These are phyloP conservation scores for Pelargonium cotyledonis DNA, from an alignment of 441 rosid genomes.

Conservation along the genomic window DNA sequence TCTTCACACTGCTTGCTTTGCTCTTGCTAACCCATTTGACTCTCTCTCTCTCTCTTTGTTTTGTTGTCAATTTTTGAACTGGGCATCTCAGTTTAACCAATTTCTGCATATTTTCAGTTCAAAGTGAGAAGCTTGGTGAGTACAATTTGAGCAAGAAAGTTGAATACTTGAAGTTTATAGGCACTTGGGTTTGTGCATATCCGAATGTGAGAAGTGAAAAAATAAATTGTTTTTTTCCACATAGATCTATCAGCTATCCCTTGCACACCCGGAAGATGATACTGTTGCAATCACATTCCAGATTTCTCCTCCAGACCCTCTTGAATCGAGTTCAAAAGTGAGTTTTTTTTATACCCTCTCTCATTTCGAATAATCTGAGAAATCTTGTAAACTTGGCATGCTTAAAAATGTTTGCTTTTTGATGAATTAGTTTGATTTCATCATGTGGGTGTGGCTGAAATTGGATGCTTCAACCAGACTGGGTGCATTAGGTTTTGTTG, in stretches of 20 bases:
- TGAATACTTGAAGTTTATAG: not conserved
- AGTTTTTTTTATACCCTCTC: slow-evolving; percentile 10
- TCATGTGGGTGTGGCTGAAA: not conserved
- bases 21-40: no score
- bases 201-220: not conserved
- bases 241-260: not conserved
- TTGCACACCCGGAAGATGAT: slow-evolving; percentile 39
- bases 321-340: slow-evolving; percentile 73
- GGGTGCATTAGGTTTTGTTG: not conserved
- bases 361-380: not conserved
- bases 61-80: no score
- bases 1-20: no score
- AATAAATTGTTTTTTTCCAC: not conserved
- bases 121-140: not conserved
- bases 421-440: not conserved
- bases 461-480: not conserved
- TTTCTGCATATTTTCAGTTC: not conserved
- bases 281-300: slow-evolving; percentile 78
- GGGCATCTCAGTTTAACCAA: no score
- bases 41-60: no score
- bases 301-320: slow-evolving; percentile 84
- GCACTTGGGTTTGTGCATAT: not conserved
- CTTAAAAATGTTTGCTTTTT: not conserved
- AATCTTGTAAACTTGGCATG: not conserved
- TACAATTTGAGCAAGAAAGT: not conserved